A percentile compares a stretch with the other conserved stretches of the same genome.
Evolutionary conservation across 148 eudicot genomes (phyloP).

Genomic region (Cornus controversa): DNA sequence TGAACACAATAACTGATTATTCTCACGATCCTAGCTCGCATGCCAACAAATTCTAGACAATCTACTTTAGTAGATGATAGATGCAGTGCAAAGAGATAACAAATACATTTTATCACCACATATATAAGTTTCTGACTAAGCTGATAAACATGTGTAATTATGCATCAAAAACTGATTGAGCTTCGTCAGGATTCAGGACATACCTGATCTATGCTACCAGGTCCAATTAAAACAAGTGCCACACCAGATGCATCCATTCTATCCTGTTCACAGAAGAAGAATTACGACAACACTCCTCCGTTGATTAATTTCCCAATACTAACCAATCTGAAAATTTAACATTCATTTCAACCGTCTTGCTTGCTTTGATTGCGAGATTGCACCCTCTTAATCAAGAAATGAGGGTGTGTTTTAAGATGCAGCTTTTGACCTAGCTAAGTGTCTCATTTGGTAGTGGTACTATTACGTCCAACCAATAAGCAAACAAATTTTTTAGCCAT

Average conservation of each 20-base stretch:
- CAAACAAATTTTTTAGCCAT: neutral
- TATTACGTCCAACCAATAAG: neutral
- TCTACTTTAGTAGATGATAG: neutral
- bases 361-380: neutral
- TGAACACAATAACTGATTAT: neutral
- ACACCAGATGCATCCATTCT: conserved; percentile 89
- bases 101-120: neutral
- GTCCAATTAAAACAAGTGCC: conserved; percentile 88
- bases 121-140: neutral
- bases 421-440: neutral
- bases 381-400: neutral
- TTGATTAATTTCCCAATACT: neutral
- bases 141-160: neutral
- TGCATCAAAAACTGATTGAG: conserved; percentile 5
- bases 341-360: neutral
- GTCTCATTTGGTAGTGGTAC: neutral
- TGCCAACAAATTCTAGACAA: conserved; percentile 1
- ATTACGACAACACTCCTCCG: neutral
- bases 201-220: conserved; percentile 94
- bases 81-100: neutral
- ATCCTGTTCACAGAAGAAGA: conserved; percentile 43
- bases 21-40: neutral
- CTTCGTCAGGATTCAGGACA: neutral
- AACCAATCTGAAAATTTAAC: neutral
- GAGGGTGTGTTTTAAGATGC: neutral